Base-by-base conservation (phyloP, 2,329 filamentous ascomycete genomes). In the Ambrosiella xylebori region DNA sequence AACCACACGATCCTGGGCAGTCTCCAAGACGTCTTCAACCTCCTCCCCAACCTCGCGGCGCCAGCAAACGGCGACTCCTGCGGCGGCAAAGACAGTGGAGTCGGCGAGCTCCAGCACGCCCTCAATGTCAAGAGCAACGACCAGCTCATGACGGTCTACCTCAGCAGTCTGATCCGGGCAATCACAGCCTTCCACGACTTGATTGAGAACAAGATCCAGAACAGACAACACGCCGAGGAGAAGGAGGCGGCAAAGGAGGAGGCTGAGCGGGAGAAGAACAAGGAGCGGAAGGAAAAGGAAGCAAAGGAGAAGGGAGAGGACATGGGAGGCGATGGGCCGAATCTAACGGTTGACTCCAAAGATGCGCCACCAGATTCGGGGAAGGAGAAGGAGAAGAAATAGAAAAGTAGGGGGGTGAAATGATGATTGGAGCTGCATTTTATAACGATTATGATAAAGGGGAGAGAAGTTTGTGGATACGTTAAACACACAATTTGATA, bases 51-150 rank as follows among this genome's bases (percentile, higher is more conserved):
- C 72, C 80, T 98, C 56, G 90, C 88, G 8, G 94, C 89, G 41
- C 88, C 91, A 37, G 81, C 86, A 58, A 76, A 77, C 49, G 82
- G 83, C 47, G 77, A 75, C 62, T 78, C 84, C 65, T 68, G 72
- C 38, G 51, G 51, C 15, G 67, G 68, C 15, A 55, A 54, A 13
- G 56, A 55, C 51, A 72, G 84, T 65, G 88, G 89, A 65, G 47
- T 53, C 8, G 84, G 85, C 67, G 93, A 97, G 70, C 77, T 98
- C 57, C 85, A 89, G n/a, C 81, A 93, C 62, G 90, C 93, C 40
- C 95, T 98, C 89, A 95, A 88, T 73, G 82, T 95, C 74, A 98
- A 98, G 81, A 97, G 91, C 60, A 98, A 98, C 68, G 93, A 98
- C 70, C 93, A 98, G 74, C 80, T 98, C 63, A 96, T 98, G 87